These are phyloP conservation scores for Farysia itapuensis DNA, from an alignment of 1,284 basidiomycete species.

Conservation along the genomic window DNA sequence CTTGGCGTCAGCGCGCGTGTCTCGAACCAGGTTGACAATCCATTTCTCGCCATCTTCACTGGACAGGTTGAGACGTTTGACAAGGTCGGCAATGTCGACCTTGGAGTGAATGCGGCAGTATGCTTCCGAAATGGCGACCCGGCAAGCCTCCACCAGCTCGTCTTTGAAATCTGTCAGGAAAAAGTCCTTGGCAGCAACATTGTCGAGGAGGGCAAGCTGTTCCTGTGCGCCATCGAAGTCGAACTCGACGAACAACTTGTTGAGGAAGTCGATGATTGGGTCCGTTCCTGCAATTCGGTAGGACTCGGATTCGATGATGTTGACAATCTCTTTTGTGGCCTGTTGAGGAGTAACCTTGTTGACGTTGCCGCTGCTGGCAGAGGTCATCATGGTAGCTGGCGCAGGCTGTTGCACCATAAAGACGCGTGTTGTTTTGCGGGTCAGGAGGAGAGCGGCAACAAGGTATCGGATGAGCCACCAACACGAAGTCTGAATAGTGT, in stretches of 20 bases:
- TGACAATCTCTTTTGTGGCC: constrained; percentile 55
- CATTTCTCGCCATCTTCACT: constrained; percentile 96
- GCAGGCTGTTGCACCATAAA: constrained; percentile 48
- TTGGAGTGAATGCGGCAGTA: constrained; percentile 96
- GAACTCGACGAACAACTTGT: constrained; percentile 89
- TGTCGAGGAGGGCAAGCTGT: constrained; percentile 76
- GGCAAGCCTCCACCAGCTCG: constrained; percentile 92
- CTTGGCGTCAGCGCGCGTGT: constrained; percentile 95
- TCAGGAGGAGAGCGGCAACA: constrained; percentile 86
- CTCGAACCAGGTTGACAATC: constrained; percentile 97
- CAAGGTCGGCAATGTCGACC: constrained; percentile 94
- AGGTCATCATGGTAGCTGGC: constrained; percentile 28
- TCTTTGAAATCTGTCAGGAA: constrained; percentile 87
- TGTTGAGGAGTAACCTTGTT: constrained; percentile 53
- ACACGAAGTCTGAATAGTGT: constrained; percentile 93
- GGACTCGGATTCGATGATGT: constrained; percentile 54
- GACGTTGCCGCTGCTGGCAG: constrained; percentile 26
- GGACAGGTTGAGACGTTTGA: constrained; percentile 85
- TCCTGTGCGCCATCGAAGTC: constrained; percentile 86
- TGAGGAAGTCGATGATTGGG: constrained; percentile 88
- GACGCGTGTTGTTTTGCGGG: constrained; percentile 67
- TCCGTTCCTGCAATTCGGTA: constrained; percentile 77
- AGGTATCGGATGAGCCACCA: constrained; percentile 96
- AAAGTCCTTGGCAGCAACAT: constrained; percentile 86
- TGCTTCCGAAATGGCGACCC: constrained; percentile 92